A percentile compares a stretch with the other conserved stretches of the same genome.
phyloP scores from a whole-genome alignment of 2,329 filamentous ascomycete species.

The Ophidiomyces ophidiicola region DNA sequence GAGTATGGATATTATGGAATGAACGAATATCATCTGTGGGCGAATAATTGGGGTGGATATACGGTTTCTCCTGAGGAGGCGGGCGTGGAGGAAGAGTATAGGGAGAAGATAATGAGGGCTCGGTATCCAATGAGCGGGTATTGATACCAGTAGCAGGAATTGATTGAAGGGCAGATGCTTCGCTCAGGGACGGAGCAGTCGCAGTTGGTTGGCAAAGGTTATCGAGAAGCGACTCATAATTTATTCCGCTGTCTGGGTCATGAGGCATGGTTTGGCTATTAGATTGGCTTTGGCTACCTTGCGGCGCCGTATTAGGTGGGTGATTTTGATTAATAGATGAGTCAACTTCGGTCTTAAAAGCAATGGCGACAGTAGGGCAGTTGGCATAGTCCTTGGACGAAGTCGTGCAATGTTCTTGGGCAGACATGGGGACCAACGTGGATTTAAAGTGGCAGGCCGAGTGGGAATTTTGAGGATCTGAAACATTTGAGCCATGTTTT shows the following conservation, averaged over 20 bases:
- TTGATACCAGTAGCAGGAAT: conserved; percentile 22
- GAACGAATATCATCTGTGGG: conserved; percentile 29
- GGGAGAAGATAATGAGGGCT: conserved; percentile 18
- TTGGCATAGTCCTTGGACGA: conserved; percentile 2
- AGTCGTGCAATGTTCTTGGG: conserved; percentile 9
- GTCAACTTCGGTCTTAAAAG: conserved; percentile 1
- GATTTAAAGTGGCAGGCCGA: conserved; percentile 17
- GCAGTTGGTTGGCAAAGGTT: conserved; percentile 32
- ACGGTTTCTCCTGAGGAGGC: conserved; percentile 33
- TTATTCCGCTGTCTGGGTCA: conserved; percentile 30
- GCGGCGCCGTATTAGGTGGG: not conserved
- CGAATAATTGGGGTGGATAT: conserved; percentile 29
- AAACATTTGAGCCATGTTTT: conserved; percentile 21
- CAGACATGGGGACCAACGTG: conserved; percentile 15
- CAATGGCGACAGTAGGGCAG: not conserved
- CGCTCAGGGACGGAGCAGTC: conserved; percentile 19
- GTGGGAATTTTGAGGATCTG: conserved; percentile 17
- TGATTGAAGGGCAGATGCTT: conserved; percentile 18
- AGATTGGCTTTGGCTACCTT: conserved; percentile 16
- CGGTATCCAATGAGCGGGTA: conserved; percentile 15
- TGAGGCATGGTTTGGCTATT: conserved; percentile 17
- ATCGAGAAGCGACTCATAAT: conserved; percentile 39
- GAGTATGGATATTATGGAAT: conserved; percentile 29
- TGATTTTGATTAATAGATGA: not conserved
- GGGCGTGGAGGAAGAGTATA: conserved; percentile 35